A percentile compares a stretch with the other conserved stretches of the same genome.
Conservation (phyloP, 441 rosid species). For the Gossypium aridum region DNA sequence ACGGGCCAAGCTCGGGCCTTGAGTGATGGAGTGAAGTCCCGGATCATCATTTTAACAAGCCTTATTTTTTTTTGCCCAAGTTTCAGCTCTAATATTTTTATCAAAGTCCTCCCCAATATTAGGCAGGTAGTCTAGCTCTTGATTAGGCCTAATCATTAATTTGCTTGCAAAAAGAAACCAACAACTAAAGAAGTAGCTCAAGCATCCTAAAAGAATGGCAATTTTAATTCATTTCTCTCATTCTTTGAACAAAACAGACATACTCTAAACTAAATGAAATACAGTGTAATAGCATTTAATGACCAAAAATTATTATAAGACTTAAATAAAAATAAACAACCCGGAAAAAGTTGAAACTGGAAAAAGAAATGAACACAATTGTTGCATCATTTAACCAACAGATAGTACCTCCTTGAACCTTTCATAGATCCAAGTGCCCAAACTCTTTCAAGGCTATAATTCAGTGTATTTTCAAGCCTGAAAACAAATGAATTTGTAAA, state of each 20-base stretch:
- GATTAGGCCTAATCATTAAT: background rate
- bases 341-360: background rate
- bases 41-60: no score
- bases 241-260: background rate
- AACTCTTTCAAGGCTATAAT: constrained; percentile 91
- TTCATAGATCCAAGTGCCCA: constrained; percentile 85
- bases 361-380: background rate
- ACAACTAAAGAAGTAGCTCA: background rate
- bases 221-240: constrained; percentile 2
- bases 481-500: constrained; percentile 1
- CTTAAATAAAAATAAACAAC: background rate
- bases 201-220: background rate
- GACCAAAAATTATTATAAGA: background rate
- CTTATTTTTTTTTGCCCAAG: no score
- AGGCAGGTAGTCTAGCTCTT: no score
- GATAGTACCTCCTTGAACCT: constrained; percentile 68
- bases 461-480: constrained; percentile 97
- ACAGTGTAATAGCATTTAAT: background rate
- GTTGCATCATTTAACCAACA: background rate
- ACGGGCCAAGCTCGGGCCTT: no score
- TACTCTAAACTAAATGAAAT: background rate
- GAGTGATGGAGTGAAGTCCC: no score
- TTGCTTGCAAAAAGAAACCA: background rate
- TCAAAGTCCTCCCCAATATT: no score
- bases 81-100: no score